phyloP scores from a whole-genome alignment of 2,329 filamentous ascomycete species.

The Calonectria leucothoes region DNA sequence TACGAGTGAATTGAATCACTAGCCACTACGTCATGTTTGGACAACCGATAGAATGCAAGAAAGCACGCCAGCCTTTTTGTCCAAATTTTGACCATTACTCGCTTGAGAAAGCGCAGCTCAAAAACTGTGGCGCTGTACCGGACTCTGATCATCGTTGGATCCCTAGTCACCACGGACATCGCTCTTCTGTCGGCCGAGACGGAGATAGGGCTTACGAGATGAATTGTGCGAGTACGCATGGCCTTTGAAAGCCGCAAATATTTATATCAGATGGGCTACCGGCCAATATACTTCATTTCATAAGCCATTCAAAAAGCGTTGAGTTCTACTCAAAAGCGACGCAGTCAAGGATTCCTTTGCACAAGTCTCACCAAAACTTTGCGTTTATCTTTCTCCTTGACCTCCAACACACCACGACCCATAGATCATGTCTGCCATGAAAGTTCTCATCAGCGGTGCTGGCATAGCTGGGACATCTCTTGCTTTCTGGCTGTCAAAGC shows the following conservation, averaged over 20 bases:
- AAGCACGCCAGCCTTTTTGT: background rate
- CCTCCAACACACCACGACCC: background rate
- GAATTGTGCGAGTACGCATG: background rate
- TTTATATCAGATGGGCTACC: background rate
- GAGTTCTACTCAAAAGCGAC: background rate
- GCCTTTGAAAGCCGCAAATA: background rate
- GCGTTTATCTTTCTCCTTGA: background rate
- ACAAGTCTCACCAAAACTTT: background rate
- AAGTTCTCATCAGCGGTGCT: constrained; percentile 45
- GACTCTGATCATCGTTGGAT: background rate
- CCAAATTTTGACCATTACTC: background rate
- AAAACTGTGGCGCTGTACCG: background rate
- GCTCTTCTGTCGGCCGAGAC: background rate
- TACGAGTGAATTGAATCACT: too few species aligned
- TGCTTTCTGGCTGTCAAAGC: constrained; percentile 45
- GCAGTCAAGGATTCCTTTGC: background rate
- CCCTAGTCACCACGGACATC: background rate
- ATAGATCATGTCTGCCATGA: constrained; percentile 40
- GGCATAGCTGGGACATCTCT: constrained; percentile 46
- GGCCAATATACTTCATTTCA: background rate
- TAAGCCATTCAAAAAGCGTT: background rate
- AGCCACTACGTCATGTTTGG: background rate
- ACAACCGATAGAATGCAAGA: background rate
- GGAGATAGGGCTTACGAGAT: background rate
- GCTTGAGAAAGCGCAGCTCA: background rate